These are phyloP conservation scores for Hysterangium stoloniferum DNA, from an alignment of 768 basidiomycete genomes.

Conservation along the genomic window DNA sequence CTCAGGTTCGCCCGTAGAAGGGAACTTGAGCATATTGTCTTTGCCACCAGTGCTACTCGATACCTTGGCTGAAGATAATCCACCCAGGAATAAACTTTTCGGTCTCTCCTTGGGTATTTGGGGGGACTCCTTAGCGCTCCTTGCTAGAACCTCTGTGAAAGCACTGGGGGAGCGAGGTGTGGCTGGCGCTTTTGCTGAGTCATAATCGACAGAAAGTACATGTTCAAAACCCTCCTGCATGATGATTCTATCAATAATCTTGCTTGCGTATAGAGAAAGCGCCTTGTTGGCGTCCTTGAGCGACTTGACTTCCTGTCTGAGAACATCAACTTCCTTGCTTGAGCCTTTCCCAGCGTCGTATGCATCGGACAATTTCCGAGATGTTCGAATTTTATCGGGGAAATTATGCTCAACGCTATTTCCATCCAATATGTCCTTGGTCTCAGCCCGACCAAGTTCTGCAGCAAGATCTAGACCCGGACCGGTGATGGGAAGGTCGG, in stretches of 20 bases:
- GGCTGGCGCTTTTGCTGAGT: slow-evolving; percentile 34
- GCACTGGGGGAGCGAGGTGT: slow-evolving; percentile 29
- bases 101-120: slow-evolving; percentile 10
- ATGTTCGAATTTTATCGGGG: not conserved
- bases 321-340: slow-evolving; percentile 59
- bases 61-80: slow-evolving; percentile 1
- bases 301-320: slow-evolving; percentile 82
- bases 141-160: slow-evolving; percentile 8
- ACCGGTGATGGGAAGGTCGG: slow-evolving; percentile 79
- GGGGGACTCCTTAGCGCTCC: slow-evolving; percentile 11
- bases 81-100: slow-evolving; percentile 3
- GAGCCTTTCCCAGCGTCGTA: slow-evolving; percentile 25
- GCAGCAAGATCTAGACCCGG: slow-evolving; percentile 87
- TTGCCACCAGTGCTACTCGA: slow-evolving; percentile 6
- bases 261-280: slow-evolving; percentile 88
- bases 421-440: slow-evolving; percentile 68
- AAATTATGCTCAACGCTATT: slow-evolving; percentile 33
- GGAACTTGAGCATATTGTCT: slow-evolving; percentile 1
- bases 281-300: slow-evolving; percentile 96
- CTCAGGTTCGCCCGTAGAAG: slow-evolving; percentile 3
- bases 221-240: slow-evolving; percentile 96
- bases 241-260: slow-evolving; percentile 97
- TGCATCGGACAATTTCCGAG: slow-evolving; percentile 19
- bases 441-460: slow-evolving; percentile 86
- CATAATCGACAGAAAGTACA: slow-evolving; percentile 89